phyloP scores from a whole-genome alignment of 768 basidiomycete genomes.

The Lentinula boryana region DNA sequence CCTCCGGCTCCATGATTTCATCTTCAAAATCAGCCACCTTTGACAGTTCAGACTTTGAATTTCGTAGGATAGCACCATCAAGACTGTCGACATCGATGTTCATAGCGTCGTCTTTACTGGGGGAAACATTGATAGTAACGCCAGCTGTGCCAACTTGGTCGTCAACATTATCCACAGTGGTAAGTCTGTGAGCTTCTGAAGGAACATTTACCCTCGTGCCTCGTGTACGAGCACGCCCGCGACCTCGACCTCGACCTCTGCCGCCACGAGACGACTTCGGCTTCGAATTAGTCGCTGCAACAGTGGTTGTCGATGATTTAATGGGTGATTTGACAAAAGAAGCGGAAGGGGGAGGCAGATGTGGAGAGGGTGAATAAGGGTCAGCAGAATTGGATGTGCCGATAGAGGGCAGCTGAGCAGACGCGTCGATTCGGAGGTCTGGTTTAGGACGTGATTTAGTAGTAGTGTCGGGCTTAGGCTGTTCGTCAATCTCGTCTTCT shows the following conservation, averaged over 20 bases:
- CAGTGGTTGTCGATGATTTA: neutral
- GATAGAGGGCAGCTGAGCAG: neutral
- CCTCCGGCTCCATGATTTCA: neutral
- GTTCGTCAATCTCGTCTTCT: conserved; percentile 2
- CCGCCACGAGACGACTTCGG: neutral
- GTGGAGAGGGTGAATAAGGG: neutral
- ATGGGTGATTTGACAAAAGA: neutral
- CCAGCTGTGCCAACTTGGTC: neutral
- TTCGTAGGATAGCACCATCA: neutral
- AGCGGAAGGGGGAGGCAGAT: neutral
- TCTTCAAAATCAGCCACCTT: neutral
- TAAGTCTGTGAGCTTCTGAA: neutral
- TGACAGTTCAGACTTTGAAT: neutral
- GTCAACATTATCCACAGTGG: neutral
- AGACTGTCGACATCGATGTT: neutral
- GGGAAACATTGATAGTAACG: conserved; percentile 14
- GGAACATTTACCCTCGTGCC: neutral
- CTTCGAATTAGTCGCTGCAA: neutral
- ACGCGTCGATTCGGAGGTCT: conserved; percentile 5
- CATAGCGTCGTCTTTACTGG: neutral
- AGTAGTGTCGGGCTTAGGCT: neutral
- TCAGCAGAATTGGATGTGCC: neutral
- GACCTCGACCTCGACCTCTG: conserved; percentile 3
- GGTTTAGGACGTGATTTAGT: conserved; percentile 4
- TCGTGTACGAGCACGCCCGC: neutral